Base-by-base conservation (phyloP, 2,329 filamentous ascomycete species). In the Claviceps arundinis region DNA sequence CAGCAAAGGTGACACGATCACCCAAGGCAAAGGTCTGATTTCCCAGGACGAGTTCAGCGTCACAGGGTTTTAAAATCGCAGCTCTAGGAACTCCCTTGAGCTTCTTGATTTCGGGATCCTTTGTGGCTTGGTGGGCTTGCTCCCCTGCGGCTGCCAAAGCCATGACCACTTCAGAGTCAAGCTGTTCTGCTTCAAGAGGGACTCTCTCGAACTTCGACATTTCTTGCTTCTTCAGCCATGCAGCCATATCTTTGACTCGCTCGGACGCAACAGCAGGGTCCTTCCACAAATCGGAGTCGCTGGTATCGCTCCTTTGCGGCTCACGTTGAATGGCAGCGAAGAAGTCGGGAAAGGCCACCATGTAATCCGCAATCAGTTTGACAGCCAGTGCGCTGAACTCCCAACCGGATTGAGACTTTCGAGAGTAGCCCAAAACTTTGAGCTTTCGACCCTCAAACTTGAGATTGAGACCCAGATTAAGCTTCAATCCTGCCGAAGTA, bases 391-490 rank as follows among this genome's bases (percentile, higher is more conserved):
- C 77, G 62, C 90, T 96, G 66, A 95, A 98, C 67, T 98, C 93
- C 94, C 94, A 98, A 5, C 94, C 93, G 30, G 81, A 85, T 13
- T 81, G 75, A 4, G 83, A 84, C 63, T 93, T 93, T 60, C 89
- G 85, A 24, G 91, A 95, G 68, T 96, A 98, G 0, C 93, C 93
- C 37, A 98, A 72, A 6, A 98, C 93, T 71, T 98, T 98, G 60
- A 90, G 78, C 69, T 96, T 95, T 70, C 88, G 91, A 2, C 82
- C 88, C 65, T 98, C 93, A 55, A 98, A 98, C 67, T 98, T 98
- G 58, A 98, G 76, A 62, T 98, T 98, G 55, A 98, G 75, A 0
- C 93, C 93, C 24, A 98, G 73, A 61, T 98, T 98, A 56, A 95
- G 77, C 60, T 87, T 86, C 54, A 89, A 74, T 24, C 87, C 89